phyloP scores from a whole-genome alignment of 2,329 filamentous ascomycete species.

The Fusarium falciforme region DNA sequence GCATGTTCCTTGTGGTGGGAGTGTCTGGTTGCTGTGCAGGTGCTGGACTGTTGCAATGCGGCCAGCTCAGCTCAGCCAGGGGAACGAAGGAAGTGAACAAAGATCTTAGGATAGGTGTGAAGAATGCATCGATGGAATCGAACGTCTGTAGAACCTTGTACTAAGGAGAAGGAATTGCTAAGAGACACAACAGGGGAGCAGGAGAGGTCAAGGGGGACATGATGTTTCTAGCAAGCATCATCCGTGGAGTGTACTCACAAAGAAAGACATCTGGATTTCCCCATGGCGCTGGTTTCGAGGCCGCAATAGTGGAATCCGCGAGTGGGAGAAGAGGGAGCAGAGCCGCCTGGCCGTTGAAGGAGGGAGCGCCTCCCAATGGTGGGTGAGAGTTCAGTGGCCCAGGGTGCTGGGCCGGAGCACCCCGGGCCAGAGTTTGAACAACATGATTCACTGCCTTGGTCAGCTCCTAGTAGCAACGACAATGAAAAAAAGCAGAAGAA shows the following conservation, averaged over 20 bases:
- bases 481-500: background rate
- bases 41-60: background rate
- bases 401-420: background rate
- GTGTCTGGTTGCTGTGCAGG: background rate
- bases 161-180: background rate
- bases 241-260: background rate
- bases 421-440: background rate
- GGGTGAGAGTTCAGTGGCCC: background rate
- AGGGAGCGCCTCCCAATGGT: background rate
- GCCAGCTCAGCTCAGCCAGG: background rate
- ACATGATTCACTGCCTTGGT: background rate
- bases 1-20: background rate
- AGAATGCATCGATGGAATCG: background rate
- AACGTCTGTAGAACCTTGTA: background rate
- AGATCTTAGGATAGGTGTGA: background rate
- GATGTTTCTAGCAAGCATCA: background rate
- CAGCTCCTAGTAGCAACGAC: background rate
- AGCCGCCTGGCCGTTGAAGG: background rate
- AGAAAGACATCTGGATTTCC: background rate
- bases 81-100: background rate
- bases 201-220: background rate
- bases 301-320: background rate
- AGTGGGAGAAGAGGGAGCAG: background rate
- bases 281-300: background rate
- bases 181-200: background rate